Percentiles rank a stretch among this genome's conserved stretches.
Conservation (phyloP, 2,329 filamentous ascomycete species). For the Esteya vermicola region DNA sequence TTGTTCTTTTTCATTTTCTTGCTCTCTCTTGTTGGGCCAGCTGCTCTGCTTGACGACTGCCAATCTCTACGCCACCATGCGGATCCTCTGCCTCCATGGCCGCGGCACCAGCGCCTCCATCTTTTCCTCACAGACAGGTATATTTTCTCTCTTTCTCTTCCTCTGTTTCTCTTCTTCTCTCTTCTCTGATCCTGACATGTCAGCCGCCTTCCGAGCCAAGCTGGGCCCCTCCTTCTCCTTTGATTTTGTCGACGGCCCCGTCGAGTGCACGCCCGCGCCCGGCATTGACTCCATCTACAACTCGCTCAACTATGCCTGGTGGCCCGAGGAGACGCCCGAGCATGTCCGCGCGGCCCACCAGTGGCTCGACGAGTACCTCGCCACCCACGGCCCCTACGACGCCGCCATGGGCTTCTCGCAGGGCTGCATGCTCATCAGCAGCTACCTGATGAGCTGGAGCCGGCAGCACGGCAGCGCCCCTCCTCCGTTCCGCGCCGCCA, state of each 20-base stretch:
- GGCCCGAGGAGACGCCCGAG: conserved; percentile 12
- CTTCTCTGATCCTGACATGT: neutral
- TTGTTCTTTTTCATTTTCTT: too few relatives aligned
- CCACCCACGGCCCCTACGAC: conserved; percentile 20
- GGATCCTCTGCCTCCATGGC: conserved; percentile 22
- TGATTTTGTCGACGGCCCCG: conserved; percentile 21
- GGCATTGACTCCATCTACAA: conserved; percentile 19
- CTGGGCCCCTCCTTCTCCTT: conserved; percentile 17
- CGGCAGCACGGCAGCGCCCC: conserved; percentile 16
- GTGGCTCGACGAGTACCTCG: conserved; percentile 21
- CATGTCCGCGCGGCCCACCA: conserved; percentile 19
- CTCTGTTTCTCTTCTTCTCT: neutral
- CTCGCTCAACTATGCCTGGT: conserved; percentile 17
- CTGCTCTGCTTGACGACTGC: too few relatives aligned
- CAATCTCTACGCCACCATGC: conserved; percentile 11
- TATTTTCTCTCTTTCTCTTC: neutral
- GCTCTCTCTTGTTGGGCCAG: too few relatives aligned
- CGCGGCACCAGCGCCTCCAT: conserved; percentile 22
- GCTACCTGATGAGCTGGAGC: conserved; percentile 24
- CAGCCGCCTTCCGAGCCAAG: conserved; percentile 20
- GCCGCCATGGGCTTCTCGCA: conserved; percentile 23
- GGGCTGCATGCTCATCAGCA: conserved; percentile 23
- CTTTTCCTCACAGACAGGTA: conserved; percentile 22
- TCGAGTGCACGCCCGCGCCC: conserved; percentile 16
- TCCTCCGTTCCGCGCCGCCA: conserved; percentile 22